A percentile compares a stretch with the other conserved stretches of the same genome.
phyloP scores from a whole-genome alignment of 2,329 filamentous ascomycete species.

The Scleromitrula shiraiana region DNA sequence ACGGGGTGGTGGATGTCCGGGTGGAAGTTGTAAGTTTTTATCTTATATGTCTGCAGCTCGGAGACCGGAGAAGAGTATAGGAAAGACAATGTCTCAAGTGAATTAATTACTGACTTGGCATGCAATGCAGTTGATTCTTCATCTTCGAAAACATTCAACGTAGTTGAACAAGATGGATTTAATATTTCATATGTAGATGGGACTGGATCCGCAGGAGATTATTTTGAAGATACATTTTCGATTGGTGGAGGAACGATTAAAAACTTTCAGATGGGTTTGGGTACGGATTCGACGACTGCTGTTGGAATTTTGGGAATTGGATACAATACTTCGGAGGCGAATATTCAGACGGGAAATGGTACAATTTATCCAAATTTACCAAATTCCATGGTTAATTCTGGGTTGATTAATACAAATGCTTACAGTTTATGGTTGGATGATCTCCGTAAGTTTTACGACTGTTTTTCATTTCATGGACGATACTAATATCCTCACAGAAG shows the following conservation, averaged over 20 bases:
- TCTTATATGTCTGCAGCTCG: background rate
- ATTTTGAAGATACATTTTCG: constrained; percentile 47
- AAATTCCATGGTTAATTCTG: constrained; percentile 32
- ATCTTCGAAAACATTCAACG: constrained; percentile 41
- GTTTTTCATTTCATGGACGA: background rate
- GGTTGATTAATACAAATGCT: constrained; percentile 37
- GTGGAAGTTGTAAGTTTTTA: constrained; percentile 39
- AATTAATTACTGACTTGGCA: background rate
- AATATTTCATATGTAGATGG: constrained; percentile 54
- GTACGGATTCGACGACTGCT: constrained; percentile 38
- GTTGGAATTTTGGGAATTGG: constrained; percentile 53
- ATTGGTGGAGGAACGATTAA: constrained; percentile 43
- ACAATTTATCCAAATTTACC: constrained; percentile 32
- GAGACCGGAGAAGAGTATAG: no score
- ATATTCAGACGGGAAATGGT: constrained; percentile 39
- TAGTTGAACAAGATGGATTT: constrained; percentile 40
- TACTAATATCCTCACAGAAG: constrained; percentile 19
- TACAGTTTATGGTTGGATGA: constrained; percentile 33
- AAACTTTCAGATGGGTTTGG: constrained; percentile 48
- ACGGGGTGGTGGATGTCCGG: constrained; percentile 36
- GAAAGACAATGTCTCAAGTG: no score
- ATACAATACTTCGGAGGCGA: constrained; percentile 37
- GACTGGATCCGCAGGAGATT: constrained; percentile 46
- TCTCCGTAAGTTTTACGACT: constrained; percentile 23
- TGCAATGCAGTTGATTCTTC: constrained; percentile 37